Percentiles rank a stretch among this genome's conserved stretches.
phyloP scores from a whole-genome alignment of 129 eudicot species.

The Solidago caesia region DNA sequence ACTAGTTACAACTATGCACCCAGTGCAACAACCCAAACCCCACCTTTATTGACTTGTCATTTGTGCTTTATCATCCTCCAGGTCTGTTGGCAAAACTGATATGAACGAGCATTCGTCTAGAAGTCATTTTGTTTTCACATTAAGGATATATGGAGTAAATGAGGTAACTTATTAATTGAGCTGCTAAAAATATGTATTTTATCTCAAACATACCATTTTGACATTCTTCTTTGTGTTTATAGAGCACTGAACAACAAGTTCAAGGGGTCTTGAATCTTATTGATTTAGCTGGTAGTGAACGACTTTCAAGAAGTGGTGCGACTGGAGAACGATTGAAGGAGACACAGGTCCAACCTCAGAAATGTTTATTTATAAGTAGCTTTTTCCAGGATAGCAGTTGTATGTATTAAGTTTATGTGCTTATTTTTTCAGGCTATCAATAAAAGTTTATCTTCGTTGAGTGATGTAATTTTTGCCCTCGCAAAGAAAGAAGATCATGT shows the following conservation, averaged over 20 bases:
- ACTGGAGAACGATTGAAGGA: constrained; percentile 67
- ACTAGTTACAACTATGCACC: too few relatives aligned
- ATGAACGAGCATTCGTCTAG: constrained; percentile 71
- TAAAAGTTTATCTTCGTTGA: constrained; percentile 59
- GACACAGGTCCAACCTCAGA: constrained; percentile 44
- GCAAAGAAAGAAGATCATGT: constrained; percentile 69
- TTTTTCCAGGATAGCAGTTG: background rate
- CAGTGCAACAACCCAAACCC: too few relatives aligned
- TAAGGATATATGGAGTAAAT: constrained; percentile 60
- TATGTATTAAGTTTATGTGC: background rate
- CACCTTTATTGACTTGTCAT: background rate
- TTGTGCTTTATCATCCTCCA: constrained; percentile 17
- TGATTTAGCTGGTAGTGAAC: constrained; percentile 71
- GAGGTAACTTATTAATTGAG: constrained; percentile 40
- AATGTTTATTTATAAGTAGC: background rate
- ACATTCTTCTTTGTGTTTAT: constrained; percentile 2
- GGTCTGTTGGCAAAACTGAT: constrained; percentile 64
- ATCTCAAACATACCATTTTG: background rate
- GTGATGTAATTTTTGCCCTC: constrained; percentile 62
- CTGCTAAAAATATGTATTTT: background rate
- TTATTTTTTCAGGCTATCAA: constrained; percentile 52
- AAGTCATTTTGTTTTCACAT: constrained; percentile 65
- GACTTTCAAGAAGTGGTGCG: constrained; percentile 62
- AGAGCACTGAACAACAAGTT: constrained; percentile 65
- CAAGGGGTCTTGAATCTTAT: constrained; percentile 63